These are phyloP conservation scores for Paradendryphiella salina DNA, from an alignment of 2,329 filamentous ascomycete species.

Conservation along the genomic window DNA sequence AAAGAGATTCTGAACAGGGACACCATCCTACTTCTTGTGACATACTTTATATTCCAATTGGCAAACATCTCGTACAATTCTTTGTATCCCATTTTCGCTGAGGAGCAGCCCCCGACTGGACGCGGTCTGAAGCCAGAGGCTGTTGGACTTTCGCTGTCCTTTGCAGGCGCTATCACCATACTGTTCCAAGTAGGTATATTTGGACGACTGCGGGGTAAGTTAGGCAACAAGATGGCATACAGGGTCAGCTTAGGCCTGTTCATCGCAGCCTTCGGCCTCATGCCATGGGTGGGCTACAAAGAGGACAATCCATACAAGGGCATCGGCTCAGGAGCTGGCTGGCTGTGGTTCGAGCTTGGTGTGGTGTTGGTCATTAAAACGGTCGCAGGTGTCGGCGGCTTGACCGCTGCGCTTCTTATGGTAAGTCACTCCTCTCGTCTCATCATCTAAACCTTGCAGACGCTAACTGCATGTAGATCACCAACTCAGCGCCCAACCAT, in stretches of 20 bases:
- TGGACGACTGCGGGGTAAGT: slow-evolving; percentile 71
- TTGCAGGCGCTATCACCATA: slow-evolving; percentile 84
- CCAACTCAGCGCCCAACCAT: slow-evolving; percentile 86
- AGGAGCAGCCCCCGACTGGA: slow-evolving; percentile 73
- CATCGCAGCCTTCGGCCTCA: slow-evolving; percentile 78
- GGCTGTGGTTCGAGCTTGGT: slow-evolving; percentile 82
- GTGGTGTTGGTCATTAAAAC: slow-evolving; percentile 83
- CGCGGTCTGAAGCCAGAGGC: slow-evolving; percentile 74
- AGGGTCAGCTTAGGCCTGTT: slow-evolving; percentile 77
- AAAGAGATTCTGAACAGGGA: slow-evolving; percentile 74
- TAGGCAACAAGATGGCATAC: slow-evolving; percentile 87
- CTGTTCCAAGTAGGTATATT: slow-evolving; percentile 88
- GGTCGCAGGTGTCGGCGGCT: slow-evolving; percentile 81
- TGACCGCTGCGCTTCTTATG: slow-evolving; percentile 86
- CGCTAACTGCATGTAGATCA: slow-evolving; percentile 64
- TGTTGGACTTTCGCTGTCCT: slow-evolving; percentile 82
- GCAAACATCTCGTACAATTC: slow-evolving; percentile 95
- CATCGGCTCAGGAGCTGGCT: slow-evolving; percentile 62
- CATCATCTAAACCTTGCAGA: neutral
- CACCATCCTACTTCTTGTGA: slow-evolving; percentile 77
- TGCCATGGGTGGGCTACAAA: slow-evolving; percentile 86
- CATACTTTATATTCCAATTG: slow-evolving; percentile 91
- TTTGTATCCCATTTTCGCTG: slow-evolving; percentile 89
- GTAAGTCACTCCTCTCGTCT: slow-evolving; percentile 56
- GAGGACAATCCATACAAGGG: slow-evolving; percentile 59